phyloP scores from a whole-genome alignment of 192 early-diverging fungal genomes.

The Entomortierella beljakovae region DNA sequence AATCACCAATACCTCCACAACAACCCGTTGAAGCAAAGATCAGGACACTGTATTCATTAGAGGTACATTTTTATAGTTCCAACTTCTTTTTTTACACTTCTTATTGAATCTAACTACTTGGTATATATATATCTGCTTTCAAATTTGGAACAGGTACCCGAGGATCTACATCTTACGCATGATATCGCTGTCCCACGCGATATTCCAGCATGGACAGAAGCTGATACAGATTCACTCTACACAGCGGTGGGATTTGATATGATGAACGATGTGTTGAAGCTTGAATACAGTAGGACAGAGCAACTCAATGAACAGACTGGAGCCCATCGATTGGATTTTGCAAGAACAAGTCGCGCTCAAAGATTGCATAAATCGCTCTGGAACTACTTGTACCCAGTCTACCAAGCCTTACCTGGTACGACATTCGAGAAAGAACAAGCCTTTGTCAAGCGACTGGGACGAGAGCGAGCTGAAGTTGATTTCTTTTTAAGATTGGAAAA shows the following conservation, averaged over 20 bases:
- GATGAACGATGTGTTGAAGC: slow-evolving; percentile 20
- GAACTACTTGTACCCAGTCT: slow-evolving; percentile 13
- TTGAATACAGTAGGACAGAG: slow-evolving; percentile 17
- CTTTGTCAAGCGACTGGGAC: not conserved
- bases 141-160: slow-evolving; percentile 14
- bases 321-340: slow-evolving; percentile 5
- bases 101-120: no score
- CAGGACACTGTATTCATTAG: no score
- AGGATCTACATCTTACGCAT: slow-evolving; percentile 14
- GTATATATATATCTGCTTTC: no score
- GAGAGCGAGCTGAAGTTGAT: slow-evolving; percentile 14
- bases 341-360: slow-evolving; percentile 1
- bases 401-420: slow-evolving; percentile 1
- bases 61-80: no score
- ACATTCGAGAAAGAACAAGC: not conserved
- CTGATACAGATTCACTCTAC: slow-evolving; percentile 8
- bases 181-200: slow-evolving; percentile 27
- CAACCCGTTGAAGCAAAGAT: no score
- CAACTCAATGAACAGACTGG: not conserved
- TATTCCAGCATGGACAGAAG: slow-evolving; percentile 26
- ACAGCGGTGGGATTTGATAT: slow-evolving; percentile 17
- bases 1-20: no score
- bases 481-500: slow-evolving; percentile 29
- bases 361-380: slow-evolving; percentile 31
- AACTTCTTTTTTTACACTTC: no score